Base-by-base conservation (phyloP, 176 grass and related monocot species). In the Oryza nivara region DNA sequence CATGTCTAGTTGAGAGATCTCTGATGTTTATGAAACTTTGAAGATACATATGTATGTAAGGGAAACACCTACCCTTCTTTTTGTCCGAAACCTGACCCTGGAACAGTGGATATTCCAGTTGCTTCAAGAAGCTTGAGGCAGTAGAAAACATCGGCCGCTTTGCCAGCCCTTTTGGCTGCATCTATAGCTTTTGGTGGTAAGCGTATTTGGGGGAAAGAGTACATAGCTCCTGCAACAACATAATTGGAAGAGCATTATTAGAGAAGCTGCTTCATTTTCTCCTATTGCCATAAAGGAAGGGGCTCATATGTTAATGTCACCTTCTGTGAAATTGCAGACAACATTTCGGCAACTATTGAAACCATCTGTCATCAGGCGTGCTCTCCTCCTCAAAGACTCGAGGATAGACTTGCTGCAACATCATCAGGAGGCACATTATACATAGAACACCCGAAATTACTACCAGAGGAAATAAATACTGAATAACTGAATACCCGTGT, bases 321-420 rank as follows among this genome's bases (percentile, higher is more conserved):
- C 96, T 88, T 99, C 96, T 17, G 96, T 99, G 56, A 99, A 99
- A 84, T 99, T 99, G 64, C 96, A 99, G 66, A 94, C 90, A 7
- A 99, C 93, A 80, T 99, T 96, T 80, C 86, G 94, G 93, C 97
- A 99, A 87, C 93, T 94, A 77, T 99, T 99, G 74, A 99, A 99
- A 68, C 97, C 97, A 73, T 96, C 97, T 49, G 97, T 99, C 97
- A 99, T 96, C 64, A 99, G 86, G 56, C 43, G 97, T 9, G 97
- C 97, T 88, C 96, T 93, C 82, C 88, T 99, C 79, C 88, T 99
- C 73, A 99, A 68, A 69, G 96, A 99, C 6, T 94, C 89, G 0
- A 94, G 83, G 72, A 99, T 88, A 80, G 90, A 67, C 76, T 96
- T 99, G 45, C 93, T 99, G 91, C 64, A 88, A 78, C 60, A 84